Percentiles rank a stretch among this genome's conserved stretches.
These are phyloP conservation scores for Spencermartinsiella europaea DNA, from an alignment of 805 yeast species.

Conservation along the genomic window DNA sequence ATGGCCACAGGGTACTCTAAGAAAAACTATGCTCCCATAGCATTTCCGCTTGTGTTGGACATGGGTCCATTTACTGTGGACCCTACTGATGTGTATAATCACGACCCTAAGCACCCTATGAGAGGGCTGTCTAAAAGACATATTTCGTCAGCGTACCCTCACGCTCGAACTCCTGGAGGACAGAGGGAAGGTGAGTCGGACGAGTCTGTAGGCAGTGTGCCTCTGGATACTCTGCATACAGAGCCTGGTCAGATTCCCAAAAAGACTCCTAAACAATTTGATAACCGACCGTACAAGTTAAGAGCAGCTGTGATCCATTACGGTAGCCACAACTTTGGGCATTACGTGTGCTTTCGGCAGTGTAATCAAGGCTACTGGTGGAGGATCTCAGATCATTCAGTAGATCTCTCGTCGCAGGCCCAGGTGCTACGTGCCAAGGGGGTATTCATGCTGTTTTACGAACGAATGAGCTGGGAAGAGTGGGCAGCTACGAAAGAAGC, in stretches of 20 bases:
- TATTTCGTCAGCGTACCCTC: constrained; percentile 13
- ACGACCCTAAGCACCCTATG: constrained; percentile 73
- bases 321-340: constrained; percentile 98
- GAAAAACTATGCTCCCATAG: constrained; percentile 78
- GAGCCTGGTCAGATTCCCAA: too few species aligned
- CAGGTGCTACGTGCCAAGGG: constrained; percentile 83
- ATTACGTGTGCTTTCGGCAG: constrained; percentile 82
- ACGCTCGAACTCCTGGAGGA: background rate
- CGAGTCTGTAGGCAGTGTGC: too few species aligned
- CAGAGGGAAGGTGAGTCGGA: constrained; percentile 1
- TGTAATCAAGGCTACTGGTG: constrained; percentile 80
- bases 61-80: constrained; percentile 65
- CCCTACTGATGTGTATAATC: constrained; percentile 54
- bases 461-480: constrained; percentile 28
- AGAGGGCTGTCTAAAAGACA: constrained; percentile 27
- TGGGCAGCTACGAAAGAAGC: background rate
- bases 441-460: constrained; percentile 90
- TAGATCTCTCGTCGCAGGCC: constrained; percentile 68
- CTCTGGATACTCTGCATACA: background rate
- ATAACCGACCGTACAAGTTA: constrained; percentile 45
- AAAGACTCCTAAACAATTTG: constrained; percentile 21
- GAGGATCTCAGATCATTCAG: constrained; percentile 89
- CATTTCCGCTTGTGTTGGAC: constrained; percentile 66
- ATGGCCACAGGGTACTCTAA: constrained; percentile 75
- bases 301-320: constrained; percentile 88